Percentiles rank a stretch among this genome's conserved stretches.
These are phyloP conservation scores for Amanita polypyramis DNA, from an alignment of 768 basidiomycete genomes.

Conservation along the genomic window DNA sequence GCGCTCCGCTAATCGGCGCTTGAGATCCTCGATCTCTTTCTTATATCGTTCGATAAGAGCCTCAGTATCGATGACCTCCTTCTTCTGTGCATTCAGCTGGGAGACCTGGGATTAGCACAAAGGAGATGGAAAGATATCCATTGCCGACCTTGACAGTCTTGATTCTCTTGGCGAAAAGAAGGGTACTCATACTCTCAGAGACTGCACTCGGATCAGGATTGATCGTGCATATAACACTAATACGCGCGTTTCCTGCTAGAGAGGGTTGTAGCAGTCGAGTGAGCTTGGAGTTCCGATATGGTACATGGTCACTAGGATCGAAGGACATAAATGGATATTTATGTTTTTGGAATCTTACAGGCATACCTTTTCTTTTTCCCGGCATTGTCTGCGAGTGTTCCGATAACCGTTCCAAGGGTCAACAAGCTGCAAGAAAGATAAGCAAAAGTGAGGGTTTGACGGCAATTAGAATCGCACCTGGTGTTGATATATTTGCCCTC, in stretches of 20 bases:
- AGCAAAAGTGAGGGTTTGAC: neutral
- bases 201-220: conserved; percentile 77
- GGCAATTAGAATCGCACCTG: conserved; percentile 29
- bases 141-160: conserved; percentile 70
- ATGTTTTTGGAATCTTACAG: neutral
- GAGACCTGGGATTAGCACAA: neutral
- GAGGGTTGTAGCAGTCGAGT: conserved; percentile 93
- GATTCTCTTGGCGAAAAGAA: conserved; percentile 85
- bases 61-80: conserved; percentile 87
- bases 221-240: conserved; percentile 93
- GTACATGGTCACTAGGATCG: conserved; percentile 67
- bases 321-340: neutral
- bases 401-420: conserved; percentile 88
- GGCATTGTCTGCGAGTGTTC: conserved; percentile 84
- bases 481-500: conserved; percentile 98
- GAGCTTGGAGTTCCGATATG: conserved; percentile 91
- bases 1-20: conserved; percentile 56
- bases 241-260: conserved; percentile 88
- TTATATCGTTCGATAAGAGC: conserved; percentile 91
- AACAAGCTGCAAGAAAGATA: conserved; percentile 47
- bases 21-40: conserved; percentile 89
- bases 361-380: conserved; percentile 60
- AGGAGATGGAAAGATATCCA: neutral
- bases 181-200: conserved; percentile 77
- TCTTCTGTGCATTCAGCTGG: conserved; percentile 79